These are phyloP conservation scores for Magnusiomyces magnusii DNA, from an alignment of 1,139 yeast species.

Conservation along the genomic window DNA sequence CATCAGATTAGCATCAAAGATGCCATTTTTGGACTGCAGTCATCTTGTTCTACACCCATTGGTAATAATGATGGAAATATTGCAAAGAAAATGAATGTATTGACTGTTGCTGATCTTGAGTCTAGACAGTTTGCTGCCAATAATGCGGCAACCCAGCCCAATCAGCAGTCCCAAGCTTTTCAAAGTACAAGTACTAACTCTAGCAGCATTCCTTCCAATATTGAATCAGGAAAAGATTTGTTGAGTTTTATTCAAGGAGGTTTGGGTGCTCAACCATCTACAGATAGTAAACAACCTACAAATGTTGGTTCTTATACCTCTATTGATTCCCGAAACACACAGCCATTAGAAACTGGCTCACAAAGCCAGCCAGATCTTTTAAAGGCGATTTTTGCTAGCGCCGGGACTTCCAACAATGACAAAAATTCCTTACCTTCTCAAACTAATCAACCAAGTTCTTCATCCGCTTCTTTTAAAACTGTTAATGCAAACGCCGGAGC, in stretches of 20 bases:
- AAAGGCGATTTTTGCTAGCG: not conserved
- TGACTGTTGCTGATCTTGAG: not conserved
- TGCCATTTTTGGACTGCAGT: not conserved
- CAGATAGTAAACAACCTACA: not conserved
- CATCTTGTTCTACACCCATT: not conserved
- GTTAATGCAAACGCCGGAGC: not conserved
- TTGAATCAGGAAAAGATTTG: not conserved
- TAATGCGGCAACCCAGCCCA: no score
- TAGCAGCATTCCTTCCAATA: not conserved
- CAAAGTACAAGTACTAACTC: no score
- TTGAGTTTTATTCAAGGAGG: not conserved
- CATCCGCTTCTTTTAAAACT: not conserved
- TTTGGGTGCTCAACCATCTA: not conserved
- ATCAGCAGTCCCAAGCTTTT: no score
- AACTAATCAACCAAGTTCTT: not conserved
- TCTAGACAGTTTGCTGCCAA: not conserved
- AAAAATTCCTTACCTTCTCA: not conserved
- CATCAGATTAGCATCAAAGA: constrained; percentile 1
- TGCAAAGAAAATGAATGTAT: not conserved
- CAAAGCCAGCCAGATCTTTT: not conserved
- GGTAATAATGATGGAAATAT: not conserved
- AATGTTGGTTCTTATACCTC: not conserved
- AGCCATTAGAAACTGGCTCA: not conserved
- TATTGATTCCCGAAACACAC: not conserved
- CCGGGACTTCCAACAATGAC: not conserved